phyloP scores from a whole-genome alignment of 2,329 filamentous ascomycete species.

The Alternaria ethzedia region DNA sequence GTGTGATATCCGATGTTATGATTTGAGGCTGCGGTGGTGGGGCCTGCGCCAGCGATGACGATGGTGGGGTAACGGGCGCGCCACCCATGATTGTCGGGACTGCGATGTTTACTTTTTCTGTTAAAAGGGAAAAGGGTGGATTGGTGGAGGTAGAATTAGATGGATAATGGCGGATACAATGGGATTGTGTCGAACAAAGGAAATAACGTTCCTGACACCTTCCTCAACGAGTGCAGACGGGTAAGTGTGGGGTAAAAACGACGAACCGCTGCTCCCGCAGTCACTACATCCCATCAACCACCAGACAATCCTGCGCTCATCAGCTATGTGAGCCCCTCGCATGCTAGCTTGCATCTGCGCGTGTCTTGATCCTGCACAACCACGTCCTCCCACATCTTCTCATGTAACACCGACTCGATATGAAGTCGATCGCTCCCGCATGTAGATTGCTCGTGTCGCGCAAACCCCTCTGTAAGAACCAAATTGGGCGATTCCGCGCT shows the following conservation, averaged over 20 bases:
- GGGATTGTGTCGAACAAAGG: neutral
- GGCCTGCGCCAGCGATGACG: neutral
- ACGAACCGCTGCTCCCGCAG: neutral
- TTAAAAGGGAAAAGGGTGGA: neutral
- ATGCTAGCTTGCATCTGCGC: neutral
- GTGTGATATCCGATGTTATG: conserved; percentile 38
- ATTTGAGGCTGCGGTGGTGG: conserved; percentile 23
- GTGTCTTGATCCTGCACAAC: neutral
- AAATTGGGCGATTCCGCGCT: neutral
- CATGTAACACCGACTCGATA: neutral
- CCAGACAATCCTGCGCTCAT: neutral
- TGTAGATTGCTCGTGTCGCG: neutral
- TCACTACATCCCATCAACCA: neutral
- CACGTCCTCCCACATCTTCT: neutral
- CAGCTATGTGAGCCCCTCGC: neutral
- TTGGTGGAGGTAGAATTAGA: neutral
- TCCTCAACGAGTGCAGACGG: neutral
- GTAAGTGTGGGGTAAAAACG: neutral
- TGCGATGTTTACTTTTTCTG: neutral
- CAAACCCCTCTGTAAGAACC: neutral
- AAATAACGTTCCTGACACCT: neutral
- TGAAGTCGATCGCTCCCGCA: neutral
- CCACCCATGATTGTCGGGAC: conserved; percentile 14
- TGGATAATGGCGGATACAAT: neutral
- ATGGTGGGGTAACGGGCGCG: conserved; percentile 16